Evolutionary conservation across 1,284 basidiomycete genomes (phyloP), one percentile per base, ranked within the genome.

Genomic region (Baeospora myosura): DNA sequence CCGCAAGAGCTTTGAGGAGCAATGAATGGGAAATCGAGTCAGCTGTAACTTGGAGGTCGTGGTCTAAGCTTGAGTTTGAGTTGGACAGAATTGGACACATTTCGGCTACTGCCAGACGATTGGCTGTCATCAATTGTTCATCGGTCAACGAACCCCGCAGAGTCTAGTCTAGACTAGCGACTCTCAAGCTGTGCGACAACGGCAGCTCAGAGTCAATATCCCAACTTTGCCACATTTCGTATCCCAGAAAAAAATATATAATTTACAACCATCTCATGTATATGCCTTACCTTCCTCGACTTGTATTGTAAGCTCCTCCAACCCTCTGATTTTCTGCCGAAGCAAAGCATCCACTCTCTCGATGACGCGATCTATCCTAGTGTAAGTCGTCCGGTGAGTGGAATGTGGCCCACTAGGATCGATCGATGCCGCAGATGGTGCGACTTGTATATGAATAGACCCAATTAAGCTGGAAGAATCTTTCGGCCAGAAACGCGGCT

Each of bases 401-500:
- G 68, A 68, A 58, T 73, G 74, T 28, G 69, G 73, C 3, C 67
- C 72, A 29, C 69, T 62, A 1, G 74, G 72, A 49, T 88, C 82
- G 41, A 67, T 57, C 0, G 73, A 64, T 0, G 76, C 68, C 1
- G 69, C 63, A 0, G 81, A 78, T 1, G 72, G 72, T 7, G 70
- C 68, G 14, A 96, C 68, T 52, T 90, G 88, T 35, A 97, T 76
- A 57, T 90, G 90, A 44, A 98, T 89, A 2, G 89, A 89, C 14
- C 95, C 95, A 52, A 97, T 81, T 24, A 96, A 59, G 34, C 78
- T 82, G 7, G 78, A 75, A 2, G 88, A 78, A 59, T 97, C 95
- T 62, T 96, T 92, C 0, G 94, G 93, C 96, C 96, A 98, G 64
- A 99, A 96, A 12, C 91, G 77, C 0, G 94, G 81, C 1, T 74